These are phyloP conservation scores for Ceratocystis variospora DNA, from an alignment of 2,329 filamentous ascomycete species.

Conservation along the genomic window DNA sequence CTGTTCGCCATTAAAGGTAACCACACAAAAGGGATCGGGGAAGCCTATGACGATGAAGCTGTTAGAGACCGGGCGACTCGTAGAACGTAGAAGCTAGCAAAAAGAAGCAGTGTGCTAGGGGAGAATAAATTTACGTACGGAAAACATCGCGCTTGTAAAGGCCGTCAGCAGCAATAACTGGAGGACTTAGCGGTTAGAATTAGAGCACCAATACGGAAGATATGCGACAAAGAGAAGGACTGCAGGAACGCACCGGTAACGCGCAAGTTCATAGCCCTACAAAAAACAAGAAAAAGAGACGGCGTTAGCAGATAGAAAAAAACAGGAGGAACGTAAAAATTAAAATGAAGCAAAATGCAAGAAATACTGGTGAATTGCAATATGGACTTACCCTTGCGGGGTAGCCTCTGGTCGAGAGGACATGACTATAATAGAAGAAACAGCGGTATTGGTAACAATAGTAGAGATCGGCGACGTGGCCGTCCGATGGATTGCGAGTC, in stretches of 20 bases:
- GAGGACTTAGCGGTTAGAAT: slow-evolving; percentile 23
- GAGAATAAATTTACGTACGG: slow-evolving; percentile 47
- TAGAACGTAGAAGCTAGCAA: too few species aligned
- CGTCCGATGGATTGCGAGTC: background rate
- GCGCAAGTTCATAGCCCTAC: slow-evolving; percentile 71
- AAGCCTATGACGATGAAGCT: slow-evolving; percentile 50
- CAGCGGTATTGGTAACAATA: background rate
- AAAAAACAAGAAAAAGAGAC: slow-evolving; percentile 10
- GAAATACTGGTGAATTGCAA: slow-evolving; percentile 16
- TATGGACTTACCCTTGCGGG: slow-evolving; percentile 20
- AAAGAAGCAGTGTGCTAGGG: too few species aligned
- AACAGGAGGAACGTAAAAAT: background rate
- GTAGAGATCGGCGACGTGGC: background rate
- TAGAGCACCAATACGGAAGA: background rate
- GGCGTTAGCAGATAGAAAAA: slow-evolving; percentile 25
- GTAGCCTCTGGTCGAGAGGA: slow-evolving; percentile 14
- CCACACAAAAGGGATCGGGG: slow-evolving; percentile 93
- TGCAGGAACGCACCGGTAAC: slow-evolving; percentile 65
- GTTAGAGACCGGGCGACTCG: too few species aligned
- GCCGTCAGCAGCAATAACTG: slow-evolving; percentile 96
- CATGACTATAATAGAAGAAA: slow-evolving; percentile 6
- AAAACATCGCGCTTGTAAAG: slow-evolving; percentile 99
- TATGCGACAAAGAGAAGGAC: background rate
- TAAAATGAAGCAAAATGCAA: background rate
- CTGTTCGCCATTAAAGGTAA: slow-evolving; percentile 93